Conservation (phyloP, 495 filamentous ascomycete genomes). For the Penicillium nucicola region DNA sequence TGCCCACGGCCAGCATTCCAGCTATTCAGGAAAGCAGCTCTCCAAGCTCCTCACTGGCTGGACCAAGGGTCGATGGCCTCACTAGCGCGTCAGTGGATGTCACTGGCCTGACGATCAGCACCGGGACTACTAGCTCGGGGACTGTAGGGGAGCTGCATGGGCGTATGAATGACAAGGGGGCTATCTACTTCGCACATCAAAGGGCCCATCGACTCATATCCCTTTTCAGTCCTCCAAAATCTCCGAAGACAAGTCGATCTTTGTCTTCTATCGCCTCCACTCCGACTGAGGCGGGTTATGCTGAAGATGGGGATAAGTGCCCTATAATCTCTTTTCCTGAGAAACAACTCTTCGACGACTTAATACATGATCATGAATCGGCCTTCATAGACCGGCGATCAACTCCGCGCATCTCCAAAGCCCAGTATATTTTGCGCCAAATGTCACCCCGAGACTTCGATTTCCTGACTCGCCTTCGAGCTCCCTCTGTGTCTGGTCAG, state of each 20-base stretch:
- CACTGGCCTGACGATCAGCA: constrained; percentile 30
- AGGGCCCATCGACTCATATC: constrained; percentile 32
- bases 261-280: constrained; percentile 31
- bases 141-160: constrained; percentile 26
- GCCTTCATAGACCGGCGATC: constrained; percentile 27
- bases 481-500: constrained; percentile 51
- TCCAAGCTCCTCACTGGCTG: constrained; percentile 20
- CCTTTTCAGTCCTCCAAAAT: constrained; percentile 33
- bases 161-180: constrained; percentile 34
- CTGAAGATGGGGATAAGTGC: constrained; percentile 38
- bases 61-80: constrained; percentile 28
- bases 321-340: constrained; percentile 38
- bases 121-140: constrained; percentile 25
- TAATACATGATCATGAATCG: constrained; percentile 35
- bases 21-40: constrained; percentile 25
- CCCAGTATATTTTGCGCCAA: constrained; percentile 33
- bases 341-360: constrained; percentile 30
- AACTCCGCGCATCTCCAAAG: constrained; percentile 30
- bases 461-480: constrained; percentile 35
- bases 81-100: constrained; percentile 30
- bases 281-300: constrained; percentile 27
- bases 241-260: constrained; percentile 27
- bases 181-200: constrained; percentile 35
- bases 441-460: constrained; percentile 38
- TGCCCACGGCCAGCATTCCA: constrained; percentile 43